Evolutionary conservation across 345 rosid species (phyloP).

Genomic region (Noccaea bulbosa): DNA sequence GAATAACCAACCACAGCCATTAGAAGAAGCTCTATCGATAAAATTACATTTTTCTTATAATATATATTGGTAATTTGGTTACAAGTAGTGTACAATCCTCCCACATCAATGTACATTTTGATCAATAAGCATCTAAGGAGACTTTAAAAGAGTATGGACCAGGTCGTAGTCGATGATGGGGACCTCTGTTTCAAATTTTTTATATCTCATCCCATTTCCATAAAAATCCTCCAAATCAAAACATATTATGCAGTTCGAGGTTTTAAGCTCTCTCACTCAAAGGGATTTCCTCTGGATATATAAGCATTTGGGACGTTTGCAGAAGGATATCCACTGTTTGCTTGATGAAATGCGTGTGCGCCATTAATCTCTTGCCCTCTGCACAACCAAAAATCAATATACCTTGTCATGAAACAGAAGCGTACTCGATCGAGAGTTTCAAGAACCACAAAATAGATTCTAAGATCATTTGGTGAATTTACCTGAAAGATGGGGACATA

Average conservation of each 20-base stretch:
- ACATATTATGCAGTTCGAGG: neutral
- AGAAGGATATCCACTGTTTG: slow-evolving; percentile 43
- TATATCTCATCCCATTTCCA: slow-evolving; percentile 7
- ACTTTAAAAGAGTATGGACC: neutral
- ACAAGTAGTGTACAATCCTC: neutral
- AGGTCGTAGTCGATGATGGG: neutral
- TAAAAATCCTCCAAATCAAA: neutral
- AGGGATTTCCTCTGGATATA: slow-evolving; percentile 65
- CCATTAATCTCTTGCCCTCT: slow-evolving; percentile 50
- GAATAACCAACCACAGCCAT: no score
- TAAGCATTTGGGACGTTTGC: slow-evolving; percentile 42
- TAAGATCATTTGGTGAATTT: slow-evolving; percentile 17
- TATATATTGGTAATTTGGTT: neutral
- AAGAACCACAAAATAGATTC: slow-evolving; percentile 5
- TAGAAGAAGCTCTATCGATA: neutral
- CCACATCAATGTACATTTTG: slow-evolving; percentile 19
- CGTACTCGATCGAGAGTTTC: neutral
- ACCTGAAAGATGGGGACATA: slow-evolving; percentile 51
- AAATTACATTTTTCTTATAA: neutral
- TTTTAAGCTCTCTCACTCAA: slow-evolving; percentile 46
- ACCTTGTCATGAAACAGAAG: neutral
- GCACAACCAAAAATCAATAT: slow-evolving; percentile 16
- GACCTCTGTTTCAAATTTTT: slow-evolving; percentile 12
- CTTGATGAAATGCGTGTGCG: slow-evolving; percentile 37
- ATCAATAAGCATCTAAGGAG: slow-evolving; percentile 14